Evolutionary conservation across 768 basidiomycete species (phyloP).

Genomic region (Hortiboletus campestris): DNA sequence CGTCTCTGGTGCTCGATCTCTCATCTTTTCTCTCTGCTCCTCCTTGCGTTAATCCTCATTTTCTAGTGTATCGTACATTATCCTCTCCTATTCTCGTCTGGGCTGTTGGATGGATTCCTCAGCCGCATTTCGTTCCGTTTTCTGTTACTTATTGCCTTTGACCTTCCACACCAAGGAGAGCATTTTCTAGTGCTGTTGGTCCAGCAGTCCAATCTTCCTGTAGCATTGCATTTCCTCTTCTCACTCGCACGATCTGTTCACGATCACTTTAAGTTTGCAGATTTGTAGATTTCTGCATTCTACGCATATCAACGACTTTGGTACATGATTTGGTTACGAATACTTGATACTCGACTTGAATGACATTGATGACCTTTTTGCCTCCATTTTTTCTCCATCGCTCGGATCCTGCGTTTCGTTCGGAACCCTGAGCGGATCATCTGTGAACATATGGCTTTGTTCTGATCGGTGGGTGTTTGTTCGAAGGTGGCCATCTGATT

Average conservation of each 20-base stretch:
- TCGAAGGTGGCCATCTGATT: neutral
- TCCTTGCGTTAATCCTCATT: conserved; percentile 31
- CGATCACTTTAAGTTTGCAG: conserved; percentile 17
- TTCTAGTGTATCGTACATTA: conserved; percentile 34
- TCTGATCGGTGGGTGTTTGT: neutral
- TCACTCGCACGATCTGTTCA: conserved; percentile 16
- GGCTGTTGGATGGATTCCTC: conserved; percentile 35
- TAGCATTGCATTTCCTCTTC: conserved; percentile 35
- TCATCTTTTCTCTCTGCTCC: conserved; percentile 21
- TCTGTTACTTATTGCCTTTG: conserved; percentile 36
- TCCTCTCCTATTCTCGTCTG: conserved; percentile 23
- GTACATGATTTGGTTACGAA: conserved; percentile 26
- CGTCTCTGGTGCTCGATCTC: conserved; percentile 10
- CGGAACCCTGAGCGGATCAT: conserved; percentile 11
- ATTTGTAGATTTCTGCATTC: conserved; percentile 35
- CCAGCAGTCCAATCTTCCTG: conserved; percentile 29
- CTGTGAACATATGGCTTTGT: neutral
- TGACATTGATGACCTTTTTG: conserved; percentile 23
- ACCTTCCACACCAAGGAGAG: conserved; percentile 37
- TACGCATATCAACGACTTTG: conserved; percentile 20
- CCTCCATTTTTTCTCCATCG: conserved; percentile 8
- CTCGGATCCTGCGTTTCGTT: conserved; percentile 1
- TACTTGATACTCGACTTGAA: conserved; percentile 13
- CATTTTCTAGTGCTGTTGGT: conserved; percentile 30
- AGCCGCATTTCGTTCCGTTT: conserved; percentile 22